Evolutionary conservation across 1,284 basidiomycete genomes (phyloP).

Genomic region (Moesziomyces parantarcticus): DNA sequence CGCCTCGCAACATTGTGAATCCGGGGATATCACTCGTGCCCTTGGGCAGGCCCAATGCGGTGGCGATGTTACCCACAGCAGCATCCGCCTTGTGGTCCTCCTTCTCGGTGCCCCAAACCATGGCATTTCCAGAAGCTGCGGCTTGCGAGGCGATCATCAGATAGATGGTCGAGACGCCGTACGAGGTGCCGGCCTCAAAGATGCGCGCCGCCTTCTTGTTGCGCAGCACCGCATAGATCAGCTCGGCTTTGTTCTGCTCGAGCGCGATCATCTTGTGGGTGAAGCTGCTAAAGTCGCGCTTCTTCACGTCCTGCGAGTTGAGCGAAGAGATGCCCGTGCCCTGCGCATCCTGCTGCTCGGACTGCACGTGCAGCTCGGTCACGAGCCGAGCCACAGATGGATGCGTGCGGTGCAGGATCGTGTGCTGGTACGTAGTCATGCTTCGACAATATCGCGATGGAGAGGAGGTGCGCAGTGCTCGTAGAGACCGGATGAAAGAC

Average conservation of each 20-base stretch:
- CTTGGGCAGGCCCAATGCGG: slow-evolving; percentile 21
- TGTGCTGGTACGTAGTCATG: slow-evolving; percentile 21
- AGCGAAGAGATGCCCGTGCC: slow-evolving; percentile 37
- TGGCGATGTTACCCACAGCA: slow-evolving; percentile 20
- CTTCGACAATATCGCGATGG: no score
- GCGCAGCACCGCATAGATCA: slow-evolving; percentile 27
- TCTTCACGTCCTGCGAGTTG: slow-evolving; percentile 23
- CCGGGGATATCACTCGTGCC: slow-evolving; percentile 21
- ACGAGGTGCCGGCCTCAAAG: slow-evolving; percentile 40
- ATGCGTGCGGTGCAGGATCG: slow-evolving; percentile 23
- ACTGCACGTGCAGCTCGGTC: slow-evolving; percentile 28
- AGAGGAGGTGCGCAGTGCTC: no score
- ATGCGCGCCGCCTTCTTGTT: slow-evolving; percentile 32
- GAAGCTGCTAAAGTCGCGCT: slow-evolving; percentile 36
- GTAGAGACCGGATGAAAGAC: no score
- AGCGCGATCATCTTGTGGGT: slow-evolving; percentile 42
- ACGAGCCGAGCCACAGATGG: slow-evolving; percentile 24
- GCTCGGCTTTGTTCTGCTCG: slow-evolving; percentile 37
- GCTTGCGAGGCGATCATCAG: slow-evolving; percentile 19
- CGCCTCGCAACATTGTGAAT: slow-evolving; percentile 32
- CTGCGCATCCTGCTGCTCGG: slow-evolving; percentile 31
- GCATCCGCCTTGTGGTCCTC: slow-evolving; percentile 35
- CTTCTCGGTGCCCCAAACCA: slow-evolving; percentile 43
- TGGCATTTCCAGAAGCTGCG: background rate
- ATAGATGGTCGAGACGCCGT: slow-evolving; percentile 40